Evolutionary conservation across 2,329 filamentous ascomycete genomes (phyloP), one percentile per base, ranked within the genome.

Genomic region (Xylaria sp.): DNA sequence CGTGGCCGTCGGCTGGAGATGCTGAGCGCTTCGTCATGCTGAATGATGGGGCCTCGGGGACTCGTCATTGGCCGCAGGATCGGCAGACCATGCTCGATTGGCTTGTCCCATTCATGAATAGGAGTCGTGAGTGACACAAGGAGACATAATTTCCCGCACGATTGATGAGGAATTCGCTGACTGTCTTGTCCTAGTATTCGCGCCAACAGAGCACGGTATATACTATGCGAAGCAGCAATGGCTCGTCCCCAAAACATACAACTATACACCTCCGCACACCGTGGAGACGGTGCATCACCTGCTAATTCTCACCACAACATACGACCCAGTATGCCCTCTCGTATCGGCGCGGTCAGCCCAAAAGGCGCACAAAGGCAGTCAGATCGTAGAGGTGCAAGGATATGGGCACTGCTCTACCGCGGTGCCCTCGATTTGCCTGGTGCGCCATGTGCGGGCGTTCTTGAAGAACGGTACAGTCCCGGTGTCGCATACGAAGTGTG

Each of bases 271-370:
- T 1, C 62, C 63, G n/a, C 55, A 68, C 13, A 72, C 70, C 5
- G 77, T 81, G 41, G 79, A 81, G 56, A 86, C 83, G 9, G 80
- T 82, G 0, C 80, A 86, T 68, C 87, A 87, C 0, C 79, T 90
- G 33, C 79, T 89, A 1, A 85, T 87, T 69, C 79, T 89, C 12
- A 84, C 84, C 46, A 89, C 86, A 59, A 86, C 84, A 0, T 84
- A 85, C 10, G 86, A 91, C 51, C 89, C 89, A 0, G 86, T 90
- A 0, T 90, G 88, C 0, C 85, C 83, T 1, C 69, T 84, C 0
- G 68, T 78, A 0, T 83, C 82, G 2, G 82, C 83, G 0, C 83
- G 73, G 28, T 75, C 73, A 0, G 82, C 83, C 0, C 76, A 77
- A 2, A 72, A 72, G 1, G 77, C 78, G 0, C 84, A 82, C 64